Evolutionary conservation across 768 basidiomycete genomes (phyloP), one percentile per base, ranked within the genome.

Genomic region (Tylopilus cervinicoccineus): DNA sequence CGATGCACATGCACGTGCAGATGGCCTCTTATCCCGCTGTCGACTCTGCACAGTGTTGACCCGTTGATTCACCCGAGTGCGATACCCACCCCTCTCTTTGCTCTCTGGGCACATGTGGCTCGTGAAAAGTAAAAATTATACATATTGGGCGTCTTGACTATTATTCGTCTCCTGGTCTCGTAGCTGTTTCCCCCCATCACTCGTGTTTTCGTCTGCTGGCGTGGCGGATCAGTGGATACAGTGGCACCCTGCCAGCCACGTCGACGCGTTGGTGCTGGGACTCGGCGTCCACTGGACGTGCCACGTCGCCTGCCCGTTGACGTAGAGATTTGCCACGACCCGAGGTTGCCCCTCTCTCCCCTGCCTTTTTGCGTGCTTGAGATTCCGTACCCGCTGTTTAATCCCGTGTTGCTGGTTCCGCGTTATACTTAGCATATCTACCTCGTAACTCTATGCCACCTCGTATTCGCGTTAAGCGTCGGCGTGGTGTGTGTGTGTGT

Each of bases 71-170:
- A 36, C 24, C 17, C 23, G 44, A 45, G 49, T 39, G 17, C 43
- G 52, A 62, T 64, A 59, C 58, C 56, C 47, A 19, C 24, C 24
- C 16, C 28, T 36, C 13, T n/a, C 14, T n/a, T n/a, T n/a, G n/a
- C n/a, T n/a, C 16, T 16, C 20, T 38, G 12, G 28, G 20, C 37
- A 24, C 23, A 23, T 16, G 29, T 33, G 53, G 37, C 19, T 39
- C 12, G 5, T 16, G 43, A 67, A 65, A 68, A 67, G 64, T 68
- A 65, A 65, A 67, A 66, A 61, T 55, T 67, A 65, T 65, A 60
- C 63, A 63, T 65, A 67, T 66, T 63, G 63, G 53, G 64, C 59
- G 49, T 58, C 47, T 60, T 65, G 63, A 59, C 57, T 62, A 60
- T 57, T 60, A 56, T 59, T 47, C 3, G 41, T 57, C 37, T 43